Evolutionary conservation across 1,284 basidiomycete genomes (phyloP).

Genomic region (Ceratobasidium sp.): DNA sequence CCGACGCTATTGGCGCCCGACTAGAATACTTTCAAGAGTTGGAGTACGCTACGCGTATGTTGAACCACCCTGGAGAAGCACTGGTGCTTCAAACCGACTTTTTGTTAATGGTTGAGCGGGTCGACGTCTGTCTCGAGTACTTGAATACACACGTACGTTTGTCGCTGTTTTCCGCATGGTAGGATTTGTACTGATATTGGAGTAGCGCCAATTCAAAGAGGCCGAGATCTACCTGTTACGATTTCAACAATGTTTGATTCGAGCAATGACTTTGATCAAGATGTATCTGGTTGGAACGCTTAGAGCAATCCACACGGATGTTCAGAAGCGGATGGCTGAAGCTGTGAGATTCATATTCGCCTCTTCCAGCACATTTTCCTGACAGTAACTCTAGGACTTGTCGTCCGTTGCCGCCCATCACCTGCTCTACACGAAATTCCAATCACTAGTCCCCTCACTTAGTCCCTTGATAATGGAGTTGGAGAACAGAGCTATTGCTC

Average conservation of each 20-base stretch:
- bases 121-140: slow-evolving; percentile 92
- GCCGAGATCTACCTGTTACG: slow-evolving; percentile 91
- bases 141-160: slow-evolving; percentile 82
- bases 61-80: slow-evolving; percentile 91
- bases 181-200: slow-evolving; percentile 15
- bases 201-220: slow-evolving; percentile 87
- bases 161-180: neutral
- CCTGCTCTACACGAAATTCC: slow-evolving; percentile 89
- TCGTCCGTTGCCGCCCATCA: slow-evolving; percentile 86
- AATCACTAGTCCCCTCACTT: slow-evolving; percentile 75
- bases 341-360: slow-evolving; percentile 62
- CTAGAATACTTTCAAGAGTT: slow-evolving; percentile 93
- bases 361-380: slow-evolving; percentile 14
- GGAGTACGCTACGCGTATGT: slow-evolving; percentile 87
- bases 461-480: slow-evolving; percentile 85
- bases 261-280: slow-evolving; percentile 95
- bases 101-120: slow-evolving; percentile 91
- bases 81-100: slow-evolving; percentile 91
- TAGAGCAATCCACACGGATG: slow-evolving; percentile 77
- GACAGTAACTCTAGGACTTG: slow-evolving; percentile 67
- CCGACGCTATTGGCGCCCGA: slow-evolving; percentile 79
- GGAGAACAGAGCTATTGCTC: slow-evolving; percentile 76
- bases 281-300: slow-evolving; percentile 92
- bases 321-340: slow-evolving; percentile 77
- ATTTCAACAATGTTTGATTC: slow-evolving; percentile 95